Evolutionary conservation across 306 rosid genomes (phyloP).

Genomic region (Cicer arietinum): DNA sequence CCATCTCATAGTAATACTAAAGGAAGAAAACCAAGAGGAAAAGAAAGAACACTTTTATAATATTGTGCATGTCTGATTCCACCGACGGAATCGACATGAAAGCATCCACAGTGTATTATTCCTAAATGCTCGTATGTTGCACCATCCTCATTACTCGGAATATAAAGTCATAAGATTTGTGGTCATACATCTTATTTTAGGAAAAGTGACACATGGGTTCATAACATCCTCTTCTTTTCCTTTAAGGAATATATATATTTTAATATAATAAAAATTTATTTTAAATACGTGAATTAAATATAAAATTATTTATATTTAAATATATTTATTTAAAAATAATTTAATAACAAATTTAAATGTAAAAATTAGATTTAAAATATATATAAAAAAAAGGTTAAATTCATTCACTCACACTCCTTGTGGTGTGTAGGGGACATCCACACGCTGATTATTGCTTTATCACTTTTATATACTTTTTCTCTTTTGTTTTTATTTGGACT

Average conservation of each 20-base stretch:
- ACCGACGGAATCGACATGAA: constrained; percentile 42
- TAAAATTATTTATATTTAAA: no score
- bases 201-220: constrained; percentile 45
- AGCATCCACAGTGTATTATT: background rate
- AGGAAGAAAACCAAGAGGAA: constrained; percentile 1
- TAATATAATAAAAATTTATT: no score
- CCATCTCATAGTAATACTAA: background rate
- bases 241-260: no score
- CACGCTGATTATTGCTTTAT: constrained; percentile 55
- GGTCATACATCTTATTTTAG: constrained; percentile 29
- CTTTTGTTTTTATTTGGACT: constrained; percentile 51
- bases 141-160: background rate
- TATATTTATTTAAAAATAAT: no score
- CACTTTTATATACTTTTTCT: constrained; percentile 40
- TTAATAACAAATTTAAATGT: no score
- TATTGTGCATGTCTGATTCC: constrained; percentile 39
- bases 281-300: no score
- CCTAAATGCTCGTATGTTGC: background rate
- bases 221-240: constrained; percentile 48
- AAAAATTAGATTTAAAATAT: no score
- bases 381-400: no score
- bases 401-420: constrained; percentile 43
- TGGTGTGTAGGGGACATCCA: constrained; percentile 49
- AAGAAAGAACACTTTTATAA: background rate
- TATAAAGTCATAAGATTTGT: background rate